phyloP scores from a whole-genome alignment of 345 rosid species.

The Cardiospermum halicacabum region DNA sequence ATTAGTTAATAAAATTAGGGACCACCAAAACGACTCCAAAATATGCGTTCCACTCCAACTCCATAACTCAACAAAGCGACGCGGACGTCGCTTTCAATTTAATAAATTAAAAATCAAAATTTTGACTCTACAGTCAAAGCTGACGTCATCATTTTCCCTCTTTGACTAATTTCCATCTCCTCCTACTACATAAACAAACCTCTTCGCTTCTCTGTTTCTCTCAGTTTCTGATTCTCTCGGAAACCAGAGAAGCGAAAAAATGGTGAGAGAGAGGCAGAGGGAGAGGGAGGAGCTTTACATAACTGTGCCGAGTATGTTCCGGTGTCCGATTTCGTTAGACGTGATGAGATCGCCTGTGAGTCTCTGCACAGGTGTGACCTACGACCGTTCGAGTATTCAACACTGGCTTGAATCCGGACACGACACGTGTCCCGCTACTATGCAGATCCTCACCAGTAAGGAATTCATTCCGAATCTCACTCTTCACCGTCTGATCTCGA shows the following conservation, averaged over 20 bases:
- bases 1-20: not conserved
- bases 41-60: not conserved
- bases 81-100: not conserved
- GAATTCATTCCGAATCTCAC: constrained; percentile 44
- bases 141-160: constrained; percentile 15
- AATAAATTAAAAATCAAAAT: not conserved
- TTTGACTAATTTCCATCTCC: too few relatives aligned
- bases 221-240: not conserved
- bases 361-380: constrained; percentile 56
- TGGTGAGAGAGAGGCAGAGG: constrained; percentile 25
- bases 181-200: constrained; percentile 22
- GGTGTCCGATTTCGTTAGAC: constrained; percentile 51
- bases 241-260: not conserved
- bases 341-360: constrained; percentile 58
- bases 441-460: constrained; percentile 41
- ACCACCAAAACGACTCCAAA: constrained; percentile 6
- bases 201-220: constrained; percentile 3
- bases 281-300: constrained; percentile 37
- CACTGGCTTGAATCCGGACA: constrained; percentile 52
- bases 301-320: constrained; percentile 43
- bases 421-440: constrained; percentile 55
- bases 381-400: constrained; percentile 50
- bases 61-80: not conserved
- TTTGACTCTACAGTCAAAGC: constrained; percentile 7
- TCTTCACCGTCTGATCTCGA: constrained; percentile 44